These are phyloP conservation scores for Vanrija humicola DNA, from an alignment of 1,284 basidiomycete species.

Conservation along the genomic window DNA sequence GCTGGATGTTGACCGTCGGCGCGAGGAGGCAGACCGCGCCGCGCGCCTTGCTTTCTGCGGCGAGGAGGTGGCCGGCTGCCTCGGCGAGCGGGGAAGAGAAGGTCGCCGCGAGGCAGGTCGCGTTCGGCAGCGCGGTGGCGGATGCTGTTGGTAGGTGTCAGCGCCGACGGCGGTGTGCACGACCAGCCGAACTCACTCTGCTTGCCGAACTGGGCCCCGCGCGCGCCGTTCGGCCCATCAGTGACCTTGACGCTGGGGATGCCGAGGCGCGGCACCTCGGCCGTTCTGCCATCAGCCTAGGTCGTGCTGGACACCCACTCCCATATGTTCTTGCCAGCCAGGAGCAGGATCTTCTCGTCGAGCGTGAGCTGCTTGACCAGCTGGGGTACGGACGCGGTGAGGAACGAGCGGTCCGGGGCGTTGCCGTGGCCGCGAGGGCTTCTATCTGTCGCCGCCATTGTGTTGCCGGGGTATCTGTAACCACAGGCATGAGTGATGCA, in stretches of 20 bases:
- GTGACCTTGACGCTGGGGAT: slow-evolving; percentile 35
- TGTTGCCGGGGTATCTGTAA: neutral
- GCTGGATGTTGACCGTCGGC: slow-evolving; percentile 76
- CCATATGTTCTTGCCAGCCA: slow-evolving; percentile 37
- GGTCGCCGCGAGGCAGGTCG: slow-evolving; percentile 48
- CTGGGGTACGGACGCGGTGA: slow-evolving; percentile 7
- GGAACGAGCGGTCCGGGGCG: slow-evolving; percentile 15
- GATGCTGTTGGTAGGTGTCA: slow-evolving; percentile 17
- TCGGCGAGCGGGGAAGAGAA: slow-evolving; percentile 59
- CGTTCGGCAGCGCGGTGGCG: slow-evolving; percentile 67
- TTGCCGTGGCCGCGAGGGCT: too few species aligned
- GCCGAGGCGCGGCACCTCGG: slow-evolving; percentile 35
- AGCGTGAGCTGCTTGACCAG: slow-evolving; percentile 9
- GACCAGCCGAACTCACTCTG: slow-evolving; percentile 21
- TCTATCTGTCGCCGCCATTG: neutral
- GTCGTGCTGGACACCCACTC: slow-evolving; percentile 21
- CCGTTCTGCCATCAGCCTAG: slow-evolving; percentile 22
- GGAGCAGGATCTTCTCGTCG: slow-evolving; percentile 36
- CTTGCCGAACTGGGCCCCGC: slow-evolving; percentile 26
- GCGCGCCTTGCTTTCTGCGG: slow-evolving; percentile 66
- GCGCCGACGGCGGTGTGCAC: too few species aligned
- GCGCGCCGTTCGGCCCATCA: slow-evolving; percentile 31
- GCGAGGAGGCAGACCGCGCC: slow-evolving; percentile 64
- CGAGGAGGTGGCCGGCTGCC: slow-evolving; percentile 59
- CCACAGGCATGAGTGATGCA: too few species aligned